Conservation (phyloP, 805 yeast genomes). For the Saturnispora galanensis region DNA sequence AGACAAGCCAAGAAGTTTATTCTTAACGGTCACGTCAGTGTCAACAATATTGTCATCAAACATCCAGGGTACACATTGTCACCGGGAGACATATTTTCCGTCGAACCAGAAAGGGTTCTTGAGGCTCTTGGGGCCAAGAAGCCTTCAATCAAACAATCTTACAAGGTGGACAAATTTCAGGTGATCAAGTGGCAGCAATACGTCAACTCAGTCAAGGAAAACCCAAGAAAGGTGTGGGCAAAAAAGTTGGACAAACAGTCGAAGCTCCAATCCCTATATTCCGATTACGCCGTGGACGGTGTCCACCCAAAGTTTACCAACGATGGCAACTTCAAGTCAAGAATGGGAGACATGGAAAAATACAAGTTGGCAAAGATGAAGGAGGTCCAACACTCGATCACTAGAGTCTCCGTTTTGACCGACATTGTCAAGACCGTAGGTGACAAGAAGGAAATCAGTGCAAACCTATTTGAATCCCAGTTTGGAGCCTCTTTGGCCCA, state of each 20-base stretch:
- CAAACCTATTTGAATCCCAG: constrained; percentile 27
- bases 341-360: constrained; percentile 21
- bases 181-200: constrained; percentile 67
- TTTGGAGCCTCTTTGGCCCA: constrained; percentile 27
- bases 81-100: constrained; percentile 82
- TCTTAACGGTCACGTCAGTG: constrained; percentile 69
- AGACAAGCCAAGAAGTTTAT: constrained; percentile 92
- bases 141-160: constrained; percentile 62
- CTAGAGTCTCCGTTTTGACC: constrained; percentile 39
- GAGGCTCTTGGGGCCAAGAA: constrained; percentile 77
- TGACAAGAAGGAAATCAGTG: constrained; percentile 16
- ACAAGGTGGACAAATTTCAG: constrained; percentile 63
- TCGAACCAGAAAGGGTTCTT: constrained; percentile 76
- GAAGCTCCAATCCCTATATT: constrained; percentile 26
- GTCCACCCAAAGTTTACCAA: constrained; percentile 14
- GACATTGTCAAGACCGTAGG: constrained; percentile 30
- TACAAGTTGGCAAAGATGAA: constrained; percentile 29
- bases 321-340: constrained; percentile 13
- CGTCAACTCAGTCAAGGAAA: constrained; percentile 46
- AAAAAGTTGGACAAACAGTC: constrained; percentile 36
- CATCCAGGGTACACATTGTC: constrained; percentile 71
- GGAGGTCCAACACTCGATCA: constrained; percentile 24
- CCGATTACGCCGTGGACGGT: constrained; percentile 17
- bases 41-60: constrained; percentile 69
- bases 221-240: constrained; percentile 51